phyloP scores from a whole-genome alignment of 176 grass and related monocot genomes.

The Avena eriantha region DNA sequence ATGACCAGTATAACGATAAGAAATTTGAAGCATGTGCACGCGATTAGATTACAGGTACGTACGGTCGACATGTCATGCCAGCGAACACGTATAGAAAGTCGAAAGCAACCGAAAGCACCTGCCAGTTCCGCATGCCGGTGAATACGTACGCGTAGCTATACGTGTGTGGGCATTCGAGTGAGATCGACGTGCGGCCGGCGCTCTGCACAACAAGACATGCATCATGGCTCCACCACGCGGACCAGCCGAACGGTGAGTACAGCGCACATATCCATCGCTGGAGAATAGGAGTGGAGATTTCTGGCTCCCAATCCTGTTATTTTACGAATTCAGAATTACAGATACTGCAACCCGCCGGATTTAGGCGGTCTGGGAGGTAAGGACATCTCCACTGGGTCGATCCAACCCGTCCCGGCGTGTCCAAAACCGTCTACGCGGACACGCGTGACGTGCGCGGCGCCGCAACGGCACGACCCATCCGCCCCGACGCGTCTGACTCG shows the following conservation, averaged over 20 bases:
- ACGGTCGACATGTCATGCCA: not conserved
- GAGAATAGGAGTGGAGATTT: too few species aligned
- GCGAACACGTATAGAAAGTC: not conserved
- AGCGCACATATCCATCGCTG: not conserved
- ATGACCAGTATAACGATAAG: not conserved
- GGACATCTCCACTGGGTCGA: too few species aligned
- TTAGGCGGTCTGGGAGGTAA: too few species aligned
- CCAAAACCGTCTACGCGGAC: too few species aligned
- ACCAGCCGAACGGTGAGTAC: not conserved
- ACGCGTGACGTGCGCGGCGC: too few species aligned
- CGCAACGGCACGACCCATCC: too few species aligned
- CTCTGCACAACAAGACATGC: not conserved
- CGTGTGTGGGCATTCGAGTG: not conserved
- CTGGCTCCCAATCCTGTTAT: too few species aligned
- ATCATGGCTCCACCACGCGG: not conserved
- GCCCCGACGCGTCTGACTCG: too few species aligned
- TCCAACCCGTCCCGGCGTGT: too few species aligned
- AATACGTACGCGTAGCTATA: not conserved
- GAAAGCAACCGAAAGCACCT: not conserved
- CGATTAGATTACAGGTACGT: too few species aligned
- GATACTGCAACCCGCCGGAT: too few species aligned
- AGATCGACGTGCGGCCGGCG: not conserved
- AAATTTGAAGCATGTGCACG: not conserved
- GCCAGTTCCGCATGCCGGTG: not conserved
- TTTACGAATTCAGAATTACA: too few species aligned